Evolutionary conservation across 1,284 basidiomycete species (phyloP).

Genomic region (Heterobasidion parviporum): DNA sequence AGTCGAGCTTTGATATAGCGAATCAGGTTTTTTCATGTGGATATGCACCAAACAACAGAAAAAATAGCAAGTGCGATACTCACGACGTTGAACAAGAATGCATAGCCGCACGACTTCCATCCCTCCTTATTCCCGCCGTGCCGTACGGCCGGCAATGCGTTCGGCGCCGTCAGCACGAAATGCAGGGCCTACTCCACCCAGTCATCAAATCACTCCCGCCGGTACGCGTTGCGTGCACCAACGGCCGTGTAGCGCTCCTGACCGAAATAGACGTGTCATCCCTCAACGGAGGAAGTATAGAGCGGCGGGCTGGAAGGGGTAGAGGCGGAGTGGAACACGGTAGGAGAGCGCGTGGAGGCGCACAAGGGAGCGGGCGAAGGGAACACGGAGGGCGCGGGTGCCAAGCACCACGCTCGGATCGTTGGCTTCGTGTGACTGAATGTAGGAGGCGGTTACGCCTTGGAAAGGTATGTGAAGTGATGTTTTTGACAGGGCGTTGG

Average conservation of each 20-base stretch:
- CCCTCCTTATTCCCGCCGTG: conserved; percentile 33
- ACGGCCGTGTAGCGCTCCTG: conserved; percentile 36
- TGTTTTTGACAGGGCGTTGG: not conserved
- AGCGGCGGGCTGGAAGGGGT: too few relatives aligned
- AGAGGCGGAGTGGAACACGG: conserved; percentile 18
- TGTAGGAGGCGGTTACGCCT: conserved; percentile 29
- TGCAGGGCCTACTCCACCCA: conserved; percentile 50
- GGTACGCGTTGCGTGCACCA: conserved; percentile 33
- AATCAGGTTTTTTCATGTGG: too few relatives aligned
- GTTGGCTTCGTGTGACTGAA: conserved; percentile 31
- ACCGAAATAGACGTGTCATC: conserved; percentile 31
- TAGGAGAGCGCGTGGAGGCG: too few relatives aligned
- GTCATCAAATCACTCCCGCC: conserved; percentile 34
- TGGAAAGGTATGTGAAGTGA: not conserved
- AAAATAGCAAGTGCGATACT: conserved; percentile 5
- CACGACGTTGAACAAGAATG: conserved; percentile 37
- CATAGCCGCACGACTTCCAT: conserved; percentile 33
- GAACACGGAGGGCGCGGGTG: conserved; percentile 29
- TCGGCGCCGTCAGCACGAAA: conserved; percentile 52
- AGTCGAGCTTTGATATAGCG: conserved; percentile 34
- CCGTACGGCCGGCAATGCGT: conserved; percentile 48
- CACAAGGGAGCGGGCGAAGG: conserved; percentile 24
- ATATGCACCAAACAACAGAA: too few relatives aligned
- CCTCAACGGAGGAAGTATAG: conserved; percentile 31
- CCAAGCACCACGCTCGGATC: conserved; percentile 28